Conservation (phyloP, 371 early-diverging fungal genomes). For the Smittium culicis region DNA sequence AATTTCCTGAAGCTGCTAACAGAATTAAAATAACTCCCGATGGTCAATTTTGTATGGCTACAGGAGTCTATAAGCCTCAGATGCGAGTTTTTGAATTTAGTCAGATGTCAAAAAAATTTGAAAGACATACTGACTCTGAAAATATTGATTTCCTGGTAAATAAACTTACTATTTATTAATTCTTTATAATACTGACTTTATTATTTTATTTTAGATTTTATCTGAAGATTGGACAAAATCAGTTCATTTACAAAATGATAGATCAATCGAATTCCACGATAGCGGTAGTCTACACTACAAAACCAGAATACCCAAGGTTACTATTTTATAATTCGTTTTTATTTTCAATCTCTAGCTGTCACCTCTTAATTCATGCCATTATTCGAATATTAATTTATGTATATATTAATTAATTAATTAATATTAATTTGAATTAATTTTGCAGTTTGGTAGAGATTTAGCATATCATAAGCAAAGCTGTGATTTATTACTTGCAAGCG, state of each 20-base stretch:
- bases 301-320: conserved; percentile 79
- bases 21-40: too few relatives aligned
- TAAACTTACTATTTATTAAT: conserved; percentile 15
- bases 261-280: conserved; percentile 93
- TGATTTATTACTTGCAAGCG: conserved; percentile 77
- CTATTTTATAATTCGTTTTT: too few relatives aligned
- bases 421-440: neutral
- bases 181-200: neutral
- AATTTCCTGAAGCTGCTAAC: too few relatives aligned
- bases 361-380: too few relatives aligned
- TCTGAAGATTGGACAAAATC: conserved; percentile 97
- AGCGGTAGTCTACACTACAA: conserved; percentile 91
- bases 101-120: conserved; percentile 93
- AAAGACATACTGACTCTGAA: conserved; percentile 91
- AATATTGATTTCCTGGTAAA: conserved; percentile 61
- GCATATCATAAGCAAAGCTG: conserved; percentile 84
- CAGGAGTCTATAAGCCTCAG: conserved; percentile 97
- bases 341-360: too few relatives aligned
- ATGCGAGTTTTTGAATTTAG: conserved; percentile 87
- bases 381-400: too few relatives aligned
- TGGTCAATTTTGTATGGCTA: too few relatives aligned
- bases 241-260: conserved; percentile 82
- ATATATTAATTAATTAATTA: too few relatives aligned
- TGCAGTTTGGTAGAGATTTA: conserved; percentile 76
- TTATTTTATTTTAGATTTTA: too few relatives aligned